phyloP scores from a whole-genome alignment of 2,329 filamentous ascomycete genomes.

The Cordyceps cateniannulata region DNA sequence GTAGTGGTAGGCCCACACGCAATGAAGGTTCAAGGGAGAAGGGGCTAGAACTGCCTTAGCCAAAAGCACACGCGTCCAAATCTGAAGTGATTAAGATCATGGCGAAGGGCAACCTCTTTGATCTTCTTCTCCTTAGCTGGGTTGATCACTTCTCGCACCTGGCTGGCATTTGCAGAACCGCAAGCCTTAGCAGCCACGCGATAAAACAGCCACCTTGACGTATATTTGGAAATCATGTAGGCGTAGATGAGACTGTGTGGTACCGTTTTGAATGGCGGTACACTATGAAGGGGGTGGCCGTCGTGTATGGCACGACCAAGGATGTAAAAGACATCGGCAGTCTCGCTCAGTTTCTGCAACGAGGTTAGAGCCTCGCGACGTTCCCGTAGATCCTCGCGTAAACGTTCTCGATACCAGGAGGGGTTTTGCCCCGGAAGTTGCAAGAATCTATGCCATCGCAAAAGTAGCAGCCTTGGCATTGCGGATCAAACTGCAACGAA shows the following conservation, averaged over 20 bases:
- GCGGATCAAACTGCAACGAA: background rate
- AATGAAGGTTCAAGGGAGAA: background rate
- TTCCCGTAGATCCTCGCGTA: slow-evolving; percentile 33
- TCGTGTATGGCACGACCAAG: slow-evolving; percentile 33
- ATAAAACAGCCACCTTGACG: slow-evolving; percentile 35
- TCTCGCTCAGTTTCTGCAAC: slow-evolving; percentile 34
- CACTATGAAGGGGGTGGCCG: slow-evolving; percentile 24
- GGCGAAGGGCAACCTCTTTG: slow-evolving; percentile 29
- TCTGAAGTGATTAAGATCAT: slow-evolving; percentile 26
- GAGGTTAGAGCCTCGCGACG: slow-evolving; percentile 23
- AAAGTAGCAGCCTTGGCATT: background rate
- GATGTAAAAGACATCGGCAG: slow-evolving; percentile 36
- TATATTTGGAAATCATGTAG: slow-evolving; percentile 39
- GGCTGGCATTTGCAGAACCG: slow-evolving; percentile 15
- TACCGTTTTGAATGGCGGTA: slow-evolving; percentile 20
- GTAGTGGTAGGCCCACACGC: background rate
- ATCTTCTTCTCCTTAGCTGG: slow-evolving; percentile 32
- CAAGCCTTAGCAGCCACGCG: slow-evolving; percentile 28
- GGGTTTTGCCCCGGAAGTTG: slow-evolving; percentile 25
- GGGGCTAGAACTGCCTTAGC: slow-evolving; percentile 27
- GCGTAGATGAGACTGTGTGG: slow-evolving; percentile 25
- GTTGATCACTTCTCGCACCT: slow-evolving; percentile 38
- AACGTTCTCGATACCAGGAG: slow-evolving; percentile 33
- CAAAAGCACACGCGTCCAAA: slow-evolving; percentile 25
- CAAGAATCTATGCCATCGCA: slow-evolving; percentile 15